phyloP scores from a whole-genome alignment of 768 basidiomycete genomes.

The Tylopilus sp. region DNA sequence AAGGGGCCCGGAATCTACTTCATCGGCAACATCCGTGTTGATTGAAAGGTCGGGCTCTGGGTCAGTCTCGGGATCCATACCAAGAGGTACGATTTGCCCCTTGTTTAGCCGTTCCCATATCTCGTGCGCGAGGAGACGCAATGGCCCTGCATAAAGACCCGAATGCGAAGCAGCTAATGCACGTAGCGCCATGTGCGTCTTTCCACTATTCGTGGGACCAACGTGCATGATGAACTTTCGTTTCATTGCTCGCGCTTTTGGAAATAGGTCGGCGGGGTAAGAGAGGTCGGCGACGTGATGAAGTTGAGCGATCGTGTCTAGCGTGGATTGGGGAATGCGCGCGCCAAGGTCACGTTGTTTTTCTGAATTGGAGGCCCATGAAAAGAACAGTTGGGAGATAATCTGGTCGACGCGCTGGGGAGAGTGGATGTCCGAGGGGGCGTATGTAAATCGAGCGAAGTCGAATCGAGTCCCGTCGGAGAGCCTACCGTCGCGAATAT shows the following conservation, averaged over 20 bases:
- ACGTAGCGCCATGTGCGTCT: slow-evolving; percentile 90
- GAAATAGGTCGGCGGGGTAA: slow-evolving; percentile 49
- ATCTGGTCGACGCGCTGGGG: slow-evolving; percentile 41
- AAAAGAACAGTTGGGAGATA: slow-evolving; percentile 52
- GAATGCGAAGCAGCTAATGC: slow-evolving; percentile 71
- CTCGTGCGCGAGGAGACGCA: slow-evolving; percentile 92
- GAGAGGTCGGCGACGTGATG: slow-evolving; percentile 38
- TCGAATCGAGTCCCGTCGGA: slow-evolving; percentile 27
- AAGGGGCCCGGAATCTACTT: slow-evolving; percentile 21
- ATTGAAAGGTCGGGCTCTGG: slow-evolving; percentile 36
- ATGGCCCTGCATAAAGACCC: slow-evolving; percentile 88
- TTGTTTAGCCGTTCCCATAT: slow-evolving; percentile 89
- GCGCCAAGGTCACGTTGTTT: slow-evolving; percentile 22
- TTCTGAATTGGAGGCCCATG: slow-evolving; percentile 47
- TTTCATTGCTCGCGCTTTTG: slow-evolving; percentile 52
- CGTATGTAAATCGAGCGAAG: slow-evolving; percentile 42
- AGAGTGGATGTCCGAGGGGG: slow-evolving; percentile 26
- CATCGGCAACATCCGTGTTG: slow-evolving; percentile 29
- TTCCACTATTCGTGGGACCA: slow-evolving; percentile 96
- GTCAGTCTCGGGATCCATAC: slow-evolving; percentile 42
- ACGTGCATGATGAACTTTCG: slow-evolving; percentile 93
- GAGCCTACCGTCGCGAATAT: slow-evolving; percentile 35
- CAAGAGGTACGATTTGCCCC: slow-evolving; percentile 81
- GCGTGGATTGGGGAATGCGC: slow-evolving; percentile 30
- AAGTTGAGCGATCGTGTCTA: slow-evolving; percentile 38